Evolutionary conservation across 306 rosid genomes (phyloP), one percentile per base, ranked within the genome.

Genomic region (Lupinus albus): DNA sequence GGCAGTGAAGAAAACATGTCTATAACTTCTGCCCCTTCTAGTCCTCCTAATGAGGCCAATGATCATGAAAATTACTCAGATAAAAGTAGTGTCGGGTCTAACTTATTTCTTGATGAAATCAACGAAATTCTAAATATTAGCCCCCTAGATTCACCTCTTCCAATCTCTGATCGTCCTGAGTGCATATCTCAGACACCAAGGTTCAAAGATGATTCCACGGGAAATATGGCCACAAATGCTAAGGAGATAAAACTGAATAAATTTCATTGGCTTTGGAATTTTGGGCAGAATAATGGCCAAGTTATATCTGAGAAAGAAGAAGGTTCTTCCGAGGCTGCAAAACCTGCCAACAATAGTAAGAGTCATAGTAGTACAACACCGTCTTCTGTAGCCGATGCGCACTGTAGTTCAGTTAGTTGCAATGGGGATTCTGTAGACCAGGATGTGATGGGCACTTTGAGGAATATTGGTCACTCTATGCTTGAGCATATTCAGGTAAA

Each of bases 401-500:
- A 81, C 51, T 60, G 78, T 74, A 80, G 67, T 76, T 65, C 81
- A 69, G 76, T 64, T 52, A 75, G 80, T 62, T 47, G 68, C 68
- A 82, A 85, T 60, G 96, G 81, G 61, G 92, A 85, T n/a, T 74
- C 82, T 50, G 71, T 57, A 9, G 97, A 90, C 70, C 99, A 88
- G 82, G 79, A 84, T 71, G 63, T 78, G 75, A 80, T 77, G 68
- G 82, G 82, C 51, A 81, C 79, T 64, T 68, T 88, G 73, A 91
- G 79, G 86, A 88, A 91, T 85, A 76, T 91, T 38, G 99, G 97
- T 60, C 92, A 79, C 67, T 85, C 97, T 32, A 94, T 94, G 99
- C 86, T 88, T 46, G 99, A 91, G 64, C 95, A 93, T 56, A 88
- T 93, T 61, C 95, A 90, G 99, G 99, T 90, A 82, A 76, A 6